Conservation (phyloP, 345 rosid genomes). For the Eucalyptus fibrosa region DNA sequence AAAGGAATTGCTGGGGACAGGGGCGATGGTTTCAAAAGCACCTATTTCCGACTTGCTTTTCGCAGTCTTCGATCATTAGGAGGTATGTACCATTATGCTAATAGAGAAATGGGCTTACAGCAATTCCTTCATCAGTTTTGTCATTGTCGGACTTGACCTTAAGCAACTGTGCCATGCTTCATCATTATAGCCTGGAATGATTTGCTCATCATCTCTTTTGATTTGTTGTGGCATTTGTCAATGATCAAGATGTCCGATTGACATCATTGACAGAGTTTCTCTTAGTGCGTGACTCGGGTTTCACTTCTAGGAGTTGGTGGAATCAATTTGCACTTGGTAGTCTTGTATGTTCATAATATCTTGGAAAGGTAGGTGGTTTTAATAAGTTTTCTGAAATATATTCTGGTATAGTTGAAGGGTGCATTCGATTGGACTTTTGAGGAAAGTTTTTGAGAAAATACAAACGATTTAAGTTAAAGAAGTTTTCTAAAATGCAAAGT, state of each 20-base stretch:
- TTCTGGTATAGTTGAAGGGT: not conserved
- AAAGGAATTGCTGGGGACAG: slow-evolving; percentile 97
- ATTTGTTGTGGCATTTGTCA: not conserved
- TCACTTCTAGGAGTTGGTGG: not conserved
- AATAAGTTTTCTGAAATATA: not conserved
- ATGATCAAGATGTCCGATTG: not conserved
- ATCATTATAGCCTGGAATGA: not conserved
- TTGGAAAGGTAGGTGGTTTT: not conserved
- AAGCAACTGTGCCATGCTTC: not conserved
- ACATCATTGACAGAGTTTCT: not conserved
- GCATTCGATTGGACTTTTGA: too few relatives aligned
- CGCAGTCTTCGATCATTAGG: slow-evolving; percentile 94
- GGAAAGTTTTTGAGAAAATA: too few relatives aligned
- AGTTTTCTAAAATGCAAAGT: too few relatives aligned
- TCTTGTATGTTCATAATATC: not conserved
- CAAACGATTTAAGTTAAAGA: too few relatives aligned
- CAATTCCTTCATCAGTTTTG: not conserved
- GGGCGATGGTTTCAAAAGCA: slow-evolving; percentile 99
- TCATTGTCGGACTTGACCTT: not conserved
- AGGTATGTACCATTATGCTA: slow-evolving; percentile 20
- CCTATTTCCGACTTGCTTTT: slow-evolving; percentile 93
- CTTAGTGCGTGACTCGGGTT: not conserved
- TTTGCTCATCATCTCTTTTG: not conserved
- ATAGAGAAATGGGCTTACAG: not conserved
- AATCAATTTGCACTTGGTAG: not conserved